phyloP scores from a whole-genome alignment of 1,139 yeast species.

The Ashbya aceris region DNA sequence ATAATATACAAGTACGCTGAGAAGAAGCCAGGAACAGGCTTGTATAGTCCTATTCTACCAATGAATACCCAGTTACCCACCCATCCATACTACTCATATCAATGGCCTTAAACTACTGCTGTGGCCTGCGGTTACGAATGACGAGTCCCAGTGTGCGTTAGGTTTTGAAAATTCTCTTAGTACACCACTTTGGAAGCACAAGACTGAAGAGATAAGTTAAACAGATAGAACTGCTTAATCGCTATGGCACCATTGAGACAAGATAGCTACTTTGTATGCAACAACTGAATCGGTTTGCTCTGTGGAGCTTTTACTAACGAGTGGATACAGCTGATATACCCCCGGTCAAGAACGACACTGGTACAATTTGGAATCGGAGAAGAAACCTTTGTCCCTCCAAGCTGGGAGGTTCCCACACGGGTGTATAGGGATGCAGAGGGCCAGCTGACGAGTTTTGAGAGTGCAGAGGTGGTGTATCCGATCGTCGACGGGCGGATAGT shows the following conservation, averaged over 20 bases:
- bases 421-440: constrained; percentile 48
- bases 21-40: no score
- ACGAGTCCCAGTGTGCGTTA: no score
- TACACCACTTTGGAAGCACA: background rate
- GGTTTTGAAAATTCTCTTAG: no score
- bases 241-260: constrained; percentile 41
- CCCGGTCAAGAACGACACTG: constrained; percentile 70
- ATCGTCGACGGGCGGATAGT: constrained; percentile 53
- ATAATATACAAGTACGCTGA: no score
- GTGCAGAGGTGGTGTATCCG: constrained; percentile 39
- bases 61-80: no score
- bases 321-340: constrained; percentile 46
- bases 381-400: constrained; percentile 62
- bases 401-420: constrained; percentile 61
- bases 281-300: background rate
- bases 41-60: no score
- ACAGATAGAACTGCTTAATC: background rate
- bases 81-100: no score
- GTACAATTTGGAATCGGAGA: constrained; percentile 80
- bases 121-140: no score
- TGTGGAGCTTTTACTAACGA: constrained; percentile 6
- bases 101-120: no score
- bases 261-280: constrained; percentile 33
- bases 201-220: background rate
- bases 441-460: constrained; percentile 9